These are phyloP conservation scores for Malbranchea zuffiana DNA, from an alignment of 2,329 filamentous ascomycete species.

Conservation along the genomic window DNA sequence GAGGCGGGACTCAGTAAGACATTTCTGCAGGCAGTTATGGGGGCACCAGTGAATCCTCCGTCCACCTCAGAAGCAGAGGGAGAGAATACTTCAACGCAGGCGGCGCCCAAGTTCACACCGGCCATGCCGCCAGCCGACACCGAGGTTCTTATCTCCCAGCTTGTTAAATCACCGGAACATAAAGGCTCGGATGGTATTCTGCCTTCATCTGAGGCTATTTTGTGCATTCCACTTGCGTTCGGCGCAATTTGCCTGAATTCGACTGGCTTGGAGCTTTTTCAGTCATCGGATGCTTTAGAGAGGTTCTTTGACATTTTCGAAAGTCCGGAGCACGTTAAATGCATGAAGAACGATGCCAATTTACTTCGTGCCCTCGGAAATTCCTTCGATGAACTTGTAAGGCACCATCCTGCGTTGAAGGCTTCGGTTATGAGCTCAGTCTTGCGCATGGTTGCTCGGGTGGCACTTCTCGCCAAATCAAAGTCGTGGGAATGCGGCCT, in stretches of 20 bases:
- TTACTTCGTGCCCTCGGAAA: constrained; percentile 65
- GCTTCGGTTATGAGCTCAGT: constrained; percentile 72
- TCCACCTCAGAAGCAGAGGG: constrained; percentile 25
- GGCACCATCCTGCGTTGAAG: constrained; percentile 81
- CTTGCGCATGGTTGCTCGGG: constrained; percentile 74
- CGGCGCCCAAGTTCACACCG: constrained; percentile 27
- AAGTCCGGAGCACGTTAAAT: constrained; percentile 76
- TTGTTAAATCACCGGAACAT: constrained; percentile 23
- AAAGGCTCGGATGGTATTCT: constrained; percentile 60
- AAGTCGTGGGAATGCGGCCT: constrained; percentile 59
- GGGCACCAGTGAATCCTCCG: constrained; percentile 26
- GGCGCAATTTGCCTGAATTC: constrained; percentile 91
- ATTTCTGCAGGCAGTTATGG: constrained; percentile 69
- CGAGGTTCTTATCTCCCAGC: constrained; percentile 22
- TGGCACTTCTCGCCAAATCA: constrained; percentile 60
- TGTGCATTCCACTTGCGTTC: constrained; percentile 73
- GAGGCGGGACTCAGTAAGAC: constrained; percentile 84
- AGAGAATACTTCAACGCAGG: constrained; percentile 29
- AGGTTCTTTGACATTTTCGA: constrained; percentile 96
- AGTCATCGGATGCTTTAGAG: constrained; percentile 68
- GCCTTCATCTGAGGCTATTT: constrained; percentile 79
- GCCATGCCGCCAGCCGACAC: constrained; percentile 15
- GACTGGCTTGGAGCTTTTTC: constrained; percentile 75
- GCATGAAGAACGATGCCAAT: constrained; percentile 63
- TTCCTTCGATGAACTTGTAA: constrained; percentile 85